Base-by-base conservation (phyloP, 768 basidiomycete genomes). In the Ramaria sp. region DNA sequence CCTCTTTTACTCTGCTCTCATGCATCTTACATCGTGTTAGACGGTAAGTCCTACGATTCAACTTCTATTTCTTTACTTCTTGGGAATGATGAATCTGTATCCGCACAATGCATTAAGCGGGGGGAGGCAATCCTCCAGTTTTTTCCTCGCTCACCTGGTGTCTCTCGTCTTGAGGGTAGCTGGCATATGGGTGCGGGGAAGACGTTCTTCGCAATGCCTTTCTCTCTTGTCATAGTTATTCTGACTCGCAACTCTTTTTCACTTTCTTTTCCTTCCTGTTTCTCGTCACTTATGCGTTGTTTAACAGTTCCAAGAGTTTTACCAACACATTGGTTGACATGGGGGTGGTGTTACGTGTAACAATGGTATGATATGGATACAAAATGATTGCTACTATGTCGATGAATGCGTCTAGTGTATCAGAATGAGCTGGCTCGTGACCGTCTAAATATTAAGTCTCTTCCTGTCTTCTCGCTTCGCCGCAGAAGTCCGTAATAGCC, bases 401-500 rank as follows among this genome's bases (percentile, higher is more conserved):
- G 2, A 37, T 13, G 10, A 37, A 37, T 37, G 34, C 27, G 13
- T 37, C 34, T 37, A 10, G 13, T 10, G 34, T 4, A 37, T 37
- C 34, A 37, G 34, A 37, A 7, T 37, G 34, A 37, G 34, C 34
- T 37, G 34, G 5, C 33, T 13, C 34, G 27, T 37, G 34, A 9
- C 34, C 9, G 34, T 13, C 3, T 37, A 27, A 27, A 10, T 37
- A 37, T 37, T 37, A 37, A 10, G 3, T 9, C 34, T 37, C 34
- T 33, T 37, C 19, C 46, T 17, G 24, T 57, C 68, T 57, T 78
- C 79, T 31, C 78, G 73, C 59, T 70, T 76, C n/a, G 74, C 72
- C 49, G 88, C 88, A 2, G 78, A 77, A 5, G 79, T 81, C 60
- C 84, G 75, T 43, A 92, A 68, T 27, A 91, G 65, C 89, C 89